Evolutionary conservation across 257 asterid species (phyloP).

Genomic region (Galeopsis tetrahit): DNA sequence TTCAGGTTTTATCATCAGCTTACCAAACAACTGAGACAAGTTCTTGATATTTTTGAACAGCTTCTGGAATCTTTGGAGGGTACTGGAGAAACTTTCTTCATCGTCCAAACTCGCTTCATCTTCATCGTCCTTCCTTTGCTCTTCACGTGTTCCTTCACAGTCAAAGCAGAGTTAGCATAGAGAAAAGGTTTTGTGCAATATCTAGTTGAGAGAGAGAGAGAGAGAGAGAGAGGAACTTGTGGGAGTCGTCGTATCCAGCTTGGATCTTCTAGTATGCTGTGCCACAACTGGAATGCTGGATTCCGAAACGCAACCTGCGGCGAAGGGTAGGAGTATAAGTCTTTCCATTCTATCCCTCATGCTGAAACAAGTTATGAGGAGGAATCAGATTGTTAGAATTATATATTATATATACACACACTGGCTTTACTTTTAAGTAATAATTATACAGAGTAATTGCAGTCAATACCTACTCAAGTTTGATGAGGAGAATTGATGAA

Average conservation of each 20-base stretch:
- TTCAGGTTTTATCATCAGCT: slow-evolving; percentile 20
- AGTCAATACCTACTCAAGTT: slow-evolving; percentile 42
- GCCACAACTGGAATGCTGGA: slow-evolving; percentile 68
- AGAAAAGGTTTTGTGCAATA: neutral
- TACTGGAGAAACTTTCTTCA: slow-evolving; percentile 38
- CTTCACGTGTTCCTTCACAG: slow-evolving; percentile 41
- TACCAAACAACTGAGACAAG: slow-evolving; percentile 66
- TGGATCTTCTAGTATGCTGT: slow-evolving; percentile 49
- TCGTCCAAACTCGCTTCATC: slow-evolving; percentile 46
- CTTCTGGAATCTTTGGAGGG: slow-evolving; percentile 47
- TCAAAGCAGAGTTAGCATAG: slow-evolving; percentile 28
- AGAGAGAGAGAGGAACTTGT: slow-evolving; percentile 39
- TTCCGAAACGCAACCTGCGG: slow-evolving; percentile 70
- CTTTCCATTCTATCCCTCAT: slow-evolving; percentile 75
- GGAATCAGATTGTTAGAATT: slow-evolving; percentile 28
- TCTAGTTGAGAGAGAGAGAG: neutral
- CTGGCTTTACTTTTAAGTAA: slow-evolving; percentile 59
- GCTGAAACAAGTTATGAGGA: slow-evolving; percentile 22
- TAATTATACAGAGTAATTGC: slow-evolving; percentile 44
- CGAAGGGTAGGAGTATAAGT: slow-evolving; percentile 66
- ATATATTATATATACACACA: slow-evolving; percentile 25
- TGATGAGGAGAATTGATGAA: slow-evolving; percentile 27
- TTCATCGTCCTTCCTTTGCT: slow-evolving; percentile 42
- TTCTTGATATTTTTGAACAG: slow-evolving; percentile 61
- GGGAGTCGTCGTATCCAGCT: slow-evolving; percentile 39